Base-by-base conservation (phyloP, 2,329 filamentous ascomycete species). In the Phialemonium atrogriseum region DNA sequence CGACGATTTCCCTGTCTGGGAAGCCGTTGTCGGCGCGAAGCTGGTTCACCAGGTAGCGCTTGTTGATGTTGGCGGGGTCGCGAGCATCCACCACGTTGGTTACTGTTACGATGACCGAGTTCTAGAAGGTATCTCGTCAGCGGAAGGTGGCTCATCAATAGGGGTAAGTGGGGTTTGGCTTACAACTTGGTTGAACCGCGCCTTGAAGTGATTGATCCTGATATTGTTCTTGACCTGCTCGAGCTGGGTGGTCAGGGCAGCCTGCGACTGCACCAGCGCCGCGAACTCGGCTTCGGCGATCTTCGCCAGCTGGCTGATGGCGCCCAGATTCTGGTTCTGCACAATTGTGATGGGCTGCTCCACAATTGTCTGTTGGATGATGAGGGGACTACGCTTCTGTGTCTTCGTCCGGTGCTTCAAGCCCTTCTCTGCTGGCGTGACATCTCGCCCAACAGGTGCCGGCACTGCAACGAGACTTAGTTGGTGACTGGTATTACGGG, bases 151-250 rank as follows among this genome's bases (percentile, higher is more conserved):
- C 5, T 19, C 5, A 15, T 11, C 9, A 20, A 12, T n/a, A 21
- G 13, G 5, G 16, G 7, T 9, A 28, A 15, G 10, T 9, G 17
- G 8, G n/a, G 24, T 32, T 15, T 32, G 5, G 47, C 54, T 43
- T 40, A 59, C 55, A 5, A 56, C 56, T 43, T 56, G 50, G 7
- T 43, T 38, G 33, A 58, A 59, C 12, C 51, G 50, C 7, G 52
- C 44, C 39, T 50, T 50, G 44, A 62, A 59, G 37, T 55, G 52
- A 41, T 61, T 62, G 26, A 59, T 34, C 8, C 58, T 54, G 38
- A 60, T 60, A 39, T 59, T 61, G 37, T 61, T 55, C 51, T 61
- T 60, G 46, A 62, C 54, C 14, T 49, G 52, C 38, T 60, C 51
- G 24, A 60, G 45, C 37, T 59, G 52, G 7, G 50, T 51, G 22